Conservation (phyloP, 192 early-diverging fungal genomes). For the Linderina pennispora region DNA sequence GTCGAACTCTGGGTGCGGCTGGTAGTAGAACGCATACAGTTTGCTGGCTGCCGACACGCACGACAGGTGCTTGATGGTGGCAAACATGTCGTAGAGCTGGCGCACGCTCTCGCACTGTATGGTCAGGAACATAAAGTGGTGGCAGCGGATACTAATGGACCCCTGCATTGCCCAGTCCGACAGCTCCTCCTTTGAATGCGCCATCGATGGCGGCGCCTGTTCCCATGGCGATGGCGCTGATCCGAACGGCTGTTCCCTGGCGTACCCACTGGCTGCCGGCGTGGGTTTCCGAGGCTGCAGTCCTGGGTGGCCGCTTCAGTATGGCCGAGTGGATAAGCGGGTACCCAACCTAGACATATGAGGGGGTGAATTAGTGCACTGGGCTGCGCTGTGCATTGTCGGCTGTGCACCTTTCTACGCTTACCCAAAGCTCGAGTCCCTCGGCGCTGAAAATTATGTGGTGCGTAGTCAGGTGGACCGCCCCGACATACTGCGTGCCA, state of each 20-base stretch:
- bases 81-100: constrained; percentile 69
- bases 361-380: too few species aligned
- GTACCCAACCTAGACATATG: constrained; percentile 62
- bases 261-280: background rate
- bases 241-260: too few species aligned
- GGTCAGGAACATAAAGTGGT: constrained; percentile 74
- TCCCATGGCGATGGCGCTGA: background rate
- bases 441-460: constrained; percentile 64
- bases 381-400: background rate
- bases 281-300: too few species aligned
- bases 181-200: constrained; percentile 9
- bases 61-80: constrained; percentile 71
- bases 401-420: too few species aligned
- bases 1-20: constrained; percentile 38
- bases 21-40: constrained; percentile 75
- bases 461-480: constrained; percentile 70
- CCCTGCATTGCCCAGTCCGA: constrained; percentile 19
- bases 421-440: constrained; percentile 63
- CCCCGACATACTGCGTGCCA: constrained; percentile 27
- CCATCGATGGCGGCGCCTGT: background rate
- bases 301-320: constrained; percentile 24
- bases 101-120: constrained; percentile 62
- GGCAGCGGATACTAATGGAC: constrained; percentile 60
- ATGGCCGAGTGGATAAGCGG: constrained; percentile 77
- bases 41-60: constrained; percentile 68